Evolutionary conservation across 1,284 basidiomycete species (phyloP), one percentile per base, ranked within the genome.

Genomic region (Pseudozyma sp.): DNA sequence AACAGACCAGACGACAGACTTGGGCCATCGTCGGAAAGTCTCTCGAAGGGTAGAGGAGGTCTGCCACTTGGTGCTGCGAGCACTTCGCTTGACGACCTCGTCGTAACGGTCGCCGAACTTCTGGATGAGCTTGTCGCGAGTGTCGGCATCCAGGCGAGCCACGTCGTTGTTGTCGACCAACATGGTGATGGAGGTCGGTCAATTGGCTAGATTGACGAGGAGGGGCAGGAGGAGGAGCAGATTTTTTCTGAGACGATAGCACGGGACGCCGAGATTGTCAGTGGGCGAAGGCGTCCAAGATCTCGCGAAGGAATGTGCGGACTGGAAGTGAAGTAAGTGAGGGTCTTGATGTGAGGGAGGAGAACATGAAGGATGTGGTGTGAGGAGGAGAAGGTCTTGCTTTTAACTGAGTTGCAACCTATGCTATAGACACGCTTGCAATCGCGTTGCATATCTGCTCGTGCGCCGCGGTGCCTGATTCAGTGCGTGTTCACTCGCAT

Each of bases 1-100:
- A 34, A 87, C 70, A 19, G 83, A 84, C 86, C 85, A 87, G 24
- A 85, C 75, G 29, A 86, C 83, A 11, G 87, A 87, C 63, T 80
- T 86, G 54, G 82, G 84, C 82, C 87, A 85, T 16, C 79, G 78
- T 7, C 68, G 45, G 68, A 87, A 81, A 3, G 85, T 85, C 37
- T 87, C 79, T 14, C 75, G 52, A 29, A 85, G 55, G 31, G 82
- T 75, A 74, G 84, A 79, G 33, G 78, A 68, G 77, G 86, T 86
- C 63, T 86, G 86, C 81, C 86, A 86, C 19, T 71, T 70, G 1
- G 62, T 65, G 19, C 59, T 71, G 40, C 85, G 85, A n/a, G 84
- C 85, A 53, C 77, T 57, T 4, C 66, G 84, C 51, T 78, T 77
- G 35, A 84, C 82, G 33, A 85, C 86, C 59, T 85, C 84, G 45